A percentile compares a stretch with the other conserved stretches of the same genome.
Conservation (phyloP, 2,329 filamentous ascomycete species). For the Chaetomium olivaceum region DNA sequence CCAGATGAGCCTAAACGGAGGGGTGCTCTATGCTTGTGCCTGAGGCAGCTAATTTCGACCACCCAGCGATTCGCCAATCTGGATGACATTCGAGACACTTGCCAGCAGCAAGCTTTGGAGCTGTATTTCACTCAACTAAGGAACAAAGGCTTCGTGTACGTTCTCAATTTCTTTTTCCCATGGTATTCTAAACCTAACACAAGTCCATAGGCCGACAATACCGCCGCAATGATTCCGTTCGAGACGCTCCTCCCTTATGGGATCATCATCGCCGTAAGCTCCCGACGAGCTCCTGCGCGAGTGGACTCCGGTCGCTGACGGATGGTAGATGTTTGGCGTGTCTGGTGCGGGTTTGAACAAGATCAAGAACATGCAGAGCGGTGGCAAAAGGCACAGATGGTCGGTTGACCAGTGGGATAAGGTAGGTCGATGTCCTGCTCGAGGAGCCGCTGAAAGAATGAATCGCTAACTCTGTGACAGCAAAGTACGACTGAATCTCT, state of each 20-base stretch:
- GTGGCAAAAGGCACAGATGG: constrained; percentile 61
- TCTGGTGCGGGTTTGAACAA: constrained; percentile 60
- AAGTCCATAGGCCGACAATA: constrained; percentile 28
- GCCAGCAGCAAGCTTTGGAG: constrained; percentile 20
- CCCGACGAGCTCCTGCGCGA: constrained; percentile 8
- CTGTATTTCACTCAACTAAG: constrained; percentile 24
- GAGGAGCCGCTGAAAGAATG: background rate
- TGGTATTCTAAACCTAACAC: constrained; percentile 20
- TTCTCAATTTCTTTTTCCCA: background rate
- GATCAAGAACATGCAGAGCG: constrained; percentile 59
- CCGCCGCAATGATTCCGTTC: constrained; percentile 59
- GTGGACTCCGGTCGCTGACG: constrained; percentile 10
- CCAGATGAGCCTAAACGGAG: background rate
- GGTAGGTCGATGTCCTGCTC: constrained; percentile 40
- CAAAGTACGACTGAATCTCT: constrained; percentile 52
- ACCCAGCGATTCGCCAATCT: constrained; percentile 19
- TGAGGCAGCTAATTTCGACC: constrained; percentile 9
- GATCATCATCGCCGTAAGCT: constrained; percentile 62
- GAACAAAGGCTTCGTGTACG: constrained; percentile 31
- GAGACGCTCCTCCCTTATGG: constrained; percentile 65
- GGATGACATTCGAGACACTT: constrained; percentile 6
- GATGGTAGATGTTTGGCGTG: constrained; percentile 61
- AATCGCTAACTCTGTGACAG: constrained; percentile 43
- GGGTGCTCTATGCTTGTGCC: background rate
- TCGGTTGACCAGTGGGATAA: constrained; percentile 64